Evolutionary conservation across 2,329 filamentous ascomycete species (phyloP).

Genomic region (Aureobasidium sp.): DNA sequence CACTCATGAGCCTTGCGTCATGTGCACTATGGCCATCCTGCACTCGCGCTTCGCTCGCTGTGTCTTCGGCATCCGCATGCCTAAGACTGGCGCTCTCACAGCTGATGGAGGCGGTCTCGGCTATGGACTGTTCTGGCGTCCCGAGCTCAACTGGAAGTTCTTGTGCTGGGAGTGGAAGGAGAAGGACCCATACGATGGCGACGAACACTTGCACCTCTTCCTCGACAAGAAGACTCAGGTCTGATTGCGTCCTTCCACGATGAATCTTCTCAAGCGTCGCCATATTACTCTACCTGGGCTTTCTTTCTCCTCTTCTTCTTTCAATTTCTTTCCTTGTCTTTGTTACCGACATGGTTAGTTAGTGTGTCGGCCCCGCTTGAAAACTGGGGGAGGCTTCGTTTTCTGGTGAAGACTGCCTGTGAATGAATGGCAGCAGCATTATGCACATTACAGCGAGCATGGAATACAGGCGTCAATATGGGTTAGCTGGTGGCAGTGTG

Average conservation of each 20-base stretch:
- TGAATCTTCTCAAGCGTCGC: background rate
- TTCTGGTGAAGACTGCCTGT: conserved; percentile 7
- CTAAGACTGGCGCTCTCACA: conserved; percentile 71
- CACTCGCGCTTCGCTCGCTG: conserved; percentile 87
- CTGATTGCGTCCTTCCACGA: conserved; percentile 3
- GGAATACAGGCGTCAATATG: conserved; percentile 9
- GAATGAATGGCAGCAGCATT: conserved; percentile 12
- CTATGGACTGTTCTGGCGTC: conserved; percentile 60
- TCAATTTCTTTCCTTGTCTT: conserved; percentile 9
- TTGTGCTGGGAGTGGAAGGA: conserved; percentile 59
- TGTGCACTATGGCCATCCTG: conserved; percentile 94
- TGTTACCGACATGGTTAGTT: conserved; percentile 16
- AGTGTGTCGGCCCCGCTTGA: conserved; percentile 13
- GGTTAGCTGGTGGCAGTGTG: background rate
- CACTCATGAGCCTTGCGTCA: conserved; percentile 91
- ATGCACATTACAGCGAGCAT: conserved; percentile 10
- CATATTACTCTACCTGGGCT: background rate
- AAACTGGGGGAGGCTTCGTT: background rate
- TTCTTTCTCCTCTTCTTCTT: background rate
- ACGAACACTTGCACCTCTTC: conserved; percentile 15
- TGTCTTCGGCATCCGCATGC: conserved; percentile 74
- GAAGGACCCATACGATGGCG: conserved; percentile 14
- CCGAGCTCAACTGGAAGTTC: conserved; percentile 79
- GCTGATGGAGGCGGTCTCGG: conserved; percentile 52
- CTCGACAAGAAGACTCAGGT: conserved; percentile 14